Conservation (phyloP, 2,329 filamentous ascomycete species). For the Ampelomyces quisqualis region DNA sequence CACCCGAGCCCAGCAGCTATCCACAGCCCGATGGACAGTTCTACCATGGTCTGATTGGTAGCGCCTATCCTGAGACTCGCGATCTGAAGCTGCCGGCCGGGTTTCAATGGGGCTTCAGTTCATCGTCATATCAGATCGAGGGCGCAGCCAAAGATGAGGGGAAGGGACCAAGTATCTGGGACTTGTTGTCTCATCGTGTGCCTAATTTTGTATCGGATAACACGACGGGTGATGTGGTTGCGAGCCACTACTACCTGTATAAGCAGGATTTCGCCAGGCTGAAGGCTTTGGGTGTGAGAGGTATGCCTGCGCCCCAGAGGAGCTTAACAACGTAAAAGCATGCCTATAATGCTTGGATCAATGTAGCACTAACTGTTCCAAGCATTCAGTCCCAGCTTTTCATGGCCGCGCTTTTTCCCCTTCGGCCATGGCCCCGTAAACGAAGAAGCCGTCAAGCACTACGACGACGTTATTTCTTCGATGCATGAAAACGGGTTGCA, state of each 20-base stretch:
- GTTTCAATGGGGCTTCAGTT: constrained; percentile 49
- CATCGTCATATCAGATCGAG: constrained; percentile 47
- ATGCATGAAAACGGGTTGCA: constrained; percentile 41
- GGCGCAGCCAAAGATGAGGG: constrained; percentile 48
- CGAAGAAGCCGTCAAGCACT: constrained; percentile 39
- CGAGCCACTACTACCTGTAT: constrained; percentile 47
- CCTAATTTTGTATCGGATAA: constrained; percentile 46
- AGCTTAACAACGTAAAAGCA: not conserved
- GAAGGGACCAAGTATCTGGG: constrained; percentile 49
- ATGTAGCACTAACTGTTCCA: not conserved
- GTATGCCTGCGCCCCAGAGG: constrained; percentile 7
- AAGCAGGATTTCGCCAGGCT: constrained; percentile 48
- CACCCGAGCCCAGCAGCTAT: constrained; percentile 46
- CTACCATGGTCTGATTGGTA: constrained; percentile 49
- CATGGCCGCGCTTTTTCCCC: constrained; percentile 45
- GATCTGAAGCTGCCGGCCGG: constrained; percentile 45
- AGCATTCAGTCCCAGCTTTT: constrained; percentile 41
- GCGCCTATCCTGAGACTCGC: constrained; percentile 35
- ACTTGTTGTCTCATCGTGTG: constrained; percentile 46
- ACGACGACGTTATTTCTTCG: constrained; percentile 44
- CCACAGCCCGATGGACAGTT: constrained; percentile 39
- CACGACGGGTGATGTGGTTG: constrained; percentile 46
- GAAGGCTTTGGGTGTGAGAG: constrained; percentile 33
- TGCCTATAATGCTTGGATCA: too few species aligned
- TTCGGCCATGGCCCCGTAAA: constrained; percentile 44